Evolutionary conservation across 306 rosid genomes (phyloP), one percentile per base, ranked within the genome.

Genomic region (Oemleria cerasiformis): DNA sequence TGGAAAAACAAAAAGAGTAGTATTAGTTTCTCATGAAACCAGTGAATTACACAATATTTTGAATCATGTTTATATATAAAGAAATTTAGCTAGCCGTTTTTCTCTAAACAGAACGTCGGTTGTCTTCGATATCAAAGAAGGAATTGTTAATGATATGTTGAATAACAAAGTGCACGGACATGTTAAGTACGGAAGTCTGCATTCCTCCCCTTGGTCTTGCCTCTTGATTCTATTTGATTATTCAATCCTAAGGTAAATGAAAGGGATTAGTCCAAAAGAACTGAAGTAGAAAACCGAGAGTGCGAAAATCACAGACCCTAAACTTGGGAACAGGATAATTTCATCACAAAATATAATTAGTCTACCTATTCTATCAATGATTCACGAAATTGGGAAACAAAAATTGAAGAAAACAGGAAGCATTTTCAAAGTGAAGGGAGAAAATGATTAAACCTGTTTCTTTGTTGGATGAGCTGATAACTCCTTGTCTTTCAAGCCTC

Each of bases 401-500:
- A 53, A 41, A 44, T 30, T 6, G 5, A 42, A 67, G 54, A 14
- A 68, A 63, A 78, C 21, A 68, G 65, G 10, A 57, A 72, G 54
- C 10, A 73, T 65, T 21, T 70, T 51, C 40, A 57, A 59, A 43
- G 34, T 39, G 16, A 54, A 34, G 25, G 45, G 23, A 53, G 3
- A 53, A 9, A 19, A 10, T 12, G 51, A 73, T n/a, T 23, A 20
- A 9, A 91, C 99, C 96, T 86, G 72, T 91, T 86, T 89, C 97
- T 85, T 82, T 85, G 63, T 80, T 78, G 72, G 99, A 82, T 7
- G 97, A 87, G 83, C 34, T 89, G 84, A 95, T 72, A 47, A 85
- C 87, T 61, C 81, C 87, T 74, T 95, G 99, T 61, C 60, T 91
- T 73, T 91, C 99, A 75, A 95, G 83, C 83, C 97, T 91, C 84